Percentiles rank a stretch among this genome's conserved stretches.
Conservation (phyloP, 1,139 yeast species). For the Taphrina wiesneri region DNA sequence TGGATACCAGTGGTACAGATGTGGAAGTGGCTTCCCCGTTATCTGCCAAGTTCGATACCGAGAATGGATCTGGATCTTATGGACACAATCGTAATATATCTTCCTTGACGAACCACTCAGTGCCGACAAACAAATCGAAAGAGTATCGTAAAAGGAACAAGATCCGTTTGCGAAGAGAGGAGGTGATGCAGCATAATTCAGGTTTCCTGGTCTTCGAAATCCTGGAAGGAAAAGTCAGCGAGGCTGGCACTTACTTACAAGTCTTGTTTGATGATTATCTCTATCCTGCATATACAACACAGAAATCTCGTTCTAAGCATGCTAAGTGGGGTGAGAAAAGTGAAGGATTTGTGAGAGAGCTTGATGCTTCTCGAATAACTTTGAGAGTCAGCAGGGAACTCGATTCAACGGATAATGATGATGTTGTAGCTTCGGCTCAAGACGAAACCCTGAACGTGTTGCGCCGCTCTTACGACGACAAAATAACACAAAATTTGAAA, state of each 20-base stretch:
- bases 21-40: background rate
- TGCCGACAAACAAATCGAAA: background rate
- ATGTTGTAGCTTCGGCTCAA: constrained; percentile 61
- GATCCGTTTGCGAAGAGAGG: constrained; percentile 61
- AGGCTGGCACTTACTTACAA: constrained; percentile 63
- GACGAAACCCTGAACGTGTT: constrained; percentile 70
- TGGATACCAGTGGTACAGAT: background rate
- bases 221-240: constrained; percentile 58
- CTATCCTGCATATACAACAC: constrained; percentile 60
- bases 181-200: constrained; percentile 61
- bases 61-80: background rate
- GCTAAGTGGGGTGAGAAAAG: constrained; percentile 61
- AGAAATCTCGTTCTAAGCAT: constrained; percentile 51
- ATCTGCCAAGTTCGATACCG: background rate
- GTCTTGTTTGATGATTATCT: constrained; percentile 74
- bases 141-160: constrained; percentile 47
- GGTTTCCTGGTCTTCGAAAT: constrained; percentile 77
- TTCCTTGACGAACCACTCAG: background rate
- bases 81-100: background rate
- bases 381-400: constrained; percentile 61
- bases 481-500: constrained; percentile 43
- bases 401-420: constrained; percentile 54
- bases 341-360: constrained; percentile 71
- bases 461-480: constrained; percentile 61
- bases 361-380: constrained; percentile 68